phyloP scores from a whole-genome alignment of 192 early-diverging fungal genomes.

The Mortierella hygrophila region DNA sequence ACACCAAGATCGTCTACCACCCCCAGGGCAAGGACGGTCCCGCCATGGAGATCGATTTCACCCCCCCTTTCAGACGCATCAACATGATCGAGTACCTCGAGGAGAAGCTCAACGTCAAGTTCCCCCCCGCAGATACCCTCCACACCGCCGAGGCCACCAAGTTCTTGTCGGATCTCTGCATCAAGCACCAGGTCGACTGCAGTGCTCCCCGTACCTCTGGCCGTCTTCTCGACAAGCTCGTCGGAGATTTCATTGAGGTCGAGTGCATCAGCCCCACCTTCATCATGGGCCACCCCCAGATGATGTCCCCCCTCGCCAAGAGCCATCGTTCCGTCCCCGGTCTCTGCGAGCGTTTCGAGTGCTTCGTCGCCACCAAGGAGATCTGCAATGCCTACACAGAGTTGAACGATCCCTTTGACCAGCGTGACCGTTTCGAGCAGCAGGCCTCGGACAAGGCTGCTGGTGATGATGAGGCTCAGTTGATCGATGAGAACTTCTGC shows the following conservation, averaged over 20 bases:
- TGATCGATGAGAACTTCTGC: slow-evolving; percentile 98
- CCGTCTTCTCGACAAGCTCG: slow-evolving; percentile 95
- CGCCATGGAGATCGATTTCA: slow-evolving; percentile 92
- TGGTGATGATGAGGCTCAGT: slow-evolving; percentile 99
- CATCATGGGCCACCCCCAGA: slow-evolving; percentile 96
- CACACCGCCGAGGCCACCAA: slow-evolving; percentile 86
- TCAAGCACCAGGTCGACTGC: slow-evolving; percentile 96
- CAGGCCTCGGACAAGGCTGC: slow-evolving; percentile 97
- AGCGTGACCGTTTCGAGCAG: slow-evolving; percentile 97
- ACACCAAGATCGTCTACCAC: slow-evolving; percentile 94
- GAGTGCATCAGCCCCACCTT: slow-evolving; percentile 91
- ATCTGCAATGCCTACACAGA: slow-evolving; percentile 99
- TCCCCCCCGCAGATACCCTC: slow-evolving; percentile 89
- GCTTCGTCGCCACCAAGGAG: slow-evolving; percentile 97
- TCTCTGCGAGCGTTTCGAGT: slow-evolving; percentile 98
- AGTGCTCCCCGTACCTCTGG: slow-evolving; percentile 92
- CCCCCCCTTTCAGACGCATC: slow-evolving; percentile 95
- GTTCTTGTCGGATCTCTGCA: slow-evolving; percentile 93
- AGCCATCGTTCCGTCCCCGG: slow-evolving; percentile 90
- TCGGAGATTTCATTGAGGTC: slow-evolving; percentile 86
- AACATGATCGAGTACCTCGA: slow-evolving; percentile 95
- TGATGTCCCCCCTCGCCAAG: slow-evolving; percentile 99
- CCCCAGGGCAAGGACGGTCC: slow-evolving; percentile 87
- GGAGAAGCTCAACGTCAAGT: slow-evolving; percentile 88
- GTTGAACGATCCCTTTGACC: slow-evolving; percentile 99